Evolutionary conservation across 2,329 filamentous ascomycete species (phyloP).

Genomic region (Sclerotinia glacialis): DNA sequence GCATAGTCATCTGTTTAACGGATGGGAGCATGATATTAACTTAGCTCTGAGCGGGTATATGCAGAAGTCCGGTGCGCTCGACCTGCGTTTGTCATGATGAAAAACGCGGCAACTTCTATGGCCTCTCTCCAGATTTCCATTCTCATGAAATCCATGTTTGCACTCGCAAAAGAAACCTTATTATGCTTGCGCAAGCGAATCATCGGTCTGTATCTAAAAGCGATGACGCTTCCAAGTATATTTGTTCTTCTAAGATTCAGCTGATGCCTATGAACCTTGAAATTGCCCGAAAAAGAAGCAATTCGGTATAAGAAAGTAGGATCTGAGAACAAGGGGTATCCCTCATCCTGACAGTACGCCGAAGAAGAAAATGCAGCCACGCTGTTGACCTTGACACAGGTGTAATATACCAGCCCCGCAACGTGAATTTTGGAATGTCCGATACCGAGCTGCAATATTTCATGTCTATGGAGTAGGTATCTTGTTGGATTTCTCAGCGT

Average conservation of each 20-base stretch:
- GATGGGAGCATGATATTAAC: neutral
- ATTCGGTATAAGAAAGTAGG: neutral
- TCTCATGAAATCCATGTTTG: neutral
- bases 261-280: neutral
- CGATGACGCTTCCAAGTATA: neutral
- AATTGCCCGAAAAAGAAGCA: neutral
- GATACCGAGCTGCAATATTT: neutral
- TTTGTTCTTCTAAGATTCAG: neutral
- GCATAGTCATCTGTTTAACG: too few relatives aligned
- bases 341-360: too few relatives aligned
- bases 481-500: neutral
- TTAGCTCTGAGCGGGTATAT: neutral
- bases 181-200: neutral
- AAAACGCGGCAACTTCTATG: neutral
- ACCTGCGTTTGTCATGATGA: neutral
- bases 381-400: neutral
- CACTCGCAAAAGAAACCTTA: neutral
- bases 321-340: neutral
- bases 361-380: neutral
- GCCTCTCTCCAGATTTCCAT: neutral
- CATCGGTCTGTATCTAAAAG: neutral
- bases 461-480: neutral
- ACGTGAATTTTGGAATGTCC: neutral
- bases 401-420: neutral
- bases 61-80: neutral